Evolutionary conservation across 306 rosid genomes (phyloP), one percentile per base, ranked within the genome.

Genomic region (Trichosanthes cucumerina): DNA sequence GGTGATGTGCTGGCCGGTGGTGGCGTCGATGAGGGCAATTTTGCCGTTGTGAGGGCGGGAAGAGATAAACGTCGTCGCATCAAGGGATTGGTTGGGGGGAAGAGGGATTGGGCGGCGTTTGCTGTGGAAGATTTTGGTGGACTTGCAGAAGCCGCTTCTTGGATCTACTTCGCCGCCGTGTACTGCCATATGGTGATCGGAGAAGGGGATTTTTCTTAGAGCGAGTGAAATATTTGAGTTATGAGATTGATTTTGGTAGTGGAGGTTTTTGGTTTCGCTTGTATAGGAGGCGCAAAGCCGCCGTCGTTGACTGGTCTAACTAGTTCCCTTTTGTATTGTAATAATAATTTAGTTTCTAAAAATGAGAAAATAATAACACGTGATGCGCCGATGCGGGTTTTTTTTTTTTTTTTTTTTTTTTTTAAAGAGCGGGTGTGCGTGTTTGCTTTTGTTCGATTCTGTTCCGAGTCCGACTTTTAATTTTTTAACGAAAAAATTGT

Each of bases 31-130:
- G 93, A 90, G 89, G 79, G 96, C 98, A 31, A 77, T 47, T 50
- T 46, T 85, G 59, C 96, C 97, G 2, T 54, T 82, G 84, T 95
- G 98, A 39, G 96, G 85, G 9, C 82, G 88, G 34, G 96, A 91
- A 39, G 98, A 89, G 84, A 95, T 87, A 87, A 95, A 92, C 3
- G 96, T 88, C 75, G 96, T 88, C 6, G 87, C 86, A 18, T 95
- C 96, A 9, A 92, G 52, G 13, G 83, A 79, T 28, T 57, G 59
- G 72, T 87, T 89, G 2, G 86, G 95, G 18, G 96, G 92, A 8
- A 90, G 92, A 2, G 92, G 82, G 4, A 84, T 52, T 0, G 88
- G 85, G 26, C 54, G 88, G 1, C 98, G 90, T 70, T 90, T 91
- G 83, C 93, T 92, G 87, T 91, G 90, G 88, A 85, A 95, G 58